These are phyloP conservation scores for Coleophoma cylindrospora DNA, from an alignment of 2,329 filamentous ascomycete genomes.

Conservation along the genomic window DNA sequence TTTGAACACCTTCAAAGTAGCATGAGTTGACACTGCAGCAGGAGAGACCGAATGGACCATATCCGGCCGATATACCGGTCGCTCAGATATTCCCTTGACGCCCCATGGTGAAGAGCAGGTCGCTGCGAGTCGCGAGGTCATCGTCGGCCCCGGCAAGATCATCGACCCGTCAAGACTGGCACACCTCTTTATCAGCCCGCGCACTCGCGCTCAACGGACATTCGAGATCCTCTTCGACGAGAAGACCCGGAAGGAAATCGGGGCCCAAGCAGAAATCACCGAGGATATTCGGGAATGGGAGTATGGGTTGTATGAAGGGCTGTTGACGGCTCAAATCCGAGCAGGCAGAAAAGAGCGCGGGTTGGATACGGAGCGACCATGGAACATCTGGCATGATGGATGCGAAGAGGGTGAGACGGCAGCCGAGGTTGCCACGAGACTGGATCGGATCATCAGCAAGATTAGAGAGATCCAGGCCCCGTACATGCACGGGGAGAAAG, in stretches of 20 bases:
- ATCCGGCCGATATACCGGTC: slow-evolving; percentile 39
- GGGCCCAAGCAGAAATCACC: slow-evolving; percentile 27
- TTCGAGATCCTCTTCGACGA: slow-evolving; percentile 37
- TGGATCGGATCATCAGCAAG: slow-evolving; percentile 44
- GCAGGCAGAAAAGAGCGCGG: slow-evolving; percentile 30
- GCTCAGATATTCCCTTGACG: slow-evolving; percentile 35
- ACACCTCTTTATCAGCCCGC: slow-evolving; percentile 40
- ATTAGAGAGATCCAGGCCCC: slow-evolving; percentile 42
- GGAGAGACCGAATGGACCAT: slow-evolving; percentile 44
- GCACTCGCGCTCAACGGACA: slow-evolving; percentile 39
- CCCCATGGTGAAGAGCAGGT: slow-evolving; percentile 36
- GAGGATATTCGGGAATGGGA: slow-evolving; percentile 45
- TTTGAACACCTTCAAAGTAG: no score
- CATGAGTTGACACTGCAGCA: slow-evolving; percentile 3
- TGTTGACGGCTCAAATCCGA: slow-evolving; percentile 38
- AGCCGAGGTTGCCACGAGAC: slow-evolving; percentile 37
- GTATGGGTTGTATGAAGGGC: slow-evolving; percentile 44
- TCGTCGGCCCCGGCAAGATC: slow-evolving; percentile 40
- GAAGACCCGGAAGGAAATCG: slow-evolving; percentile 11
- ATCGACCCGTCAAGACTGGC: slow-evolving; percentile 40
- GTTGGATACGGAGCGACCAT: slow-evolving; percentile 36
- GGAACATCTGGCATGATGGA: slow-evolving; percentile 48
- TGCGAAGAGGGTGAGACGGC: slow-evolving; percentile 45
- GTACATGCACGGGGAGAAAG: slow-evolving; percentile 34
- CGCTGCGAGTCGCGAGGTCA: slow-evolving; percentile 29